Evolutionary conservation across 1,139 yeast species (phyloP), one percentile per base, ranked within the genome.

Genomic region (Pichia sp.): DNA sequence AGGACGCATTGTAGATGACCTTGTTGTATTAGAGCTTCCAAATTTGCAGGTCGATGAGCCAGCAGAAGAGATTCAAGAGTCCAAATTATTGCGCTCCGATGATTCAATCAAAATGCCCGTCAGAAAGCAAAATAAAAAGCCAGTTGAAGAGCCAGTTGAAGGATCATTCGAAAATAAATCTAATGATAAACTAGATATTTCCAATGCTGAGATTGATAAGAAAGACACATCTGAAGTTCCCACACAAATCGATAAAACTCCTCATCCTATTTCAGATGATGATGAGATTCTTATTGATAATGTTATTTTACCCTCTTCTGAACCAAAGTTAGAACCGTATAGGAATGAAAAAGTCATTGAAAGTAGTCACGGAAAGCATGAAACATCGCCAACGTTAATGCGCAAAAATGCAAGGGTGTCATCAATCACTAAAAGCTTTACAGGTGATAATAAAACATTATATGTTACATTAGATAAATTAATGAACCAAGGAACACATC

Each of bases 321-420:
- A 31, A 27, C 35, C 35, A 6, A 23, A 32, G 20, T 9, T 31
- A 8, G 30, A 30, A 12, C 9, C 12, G 4, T n/a, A 4, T 10
- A n/a, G 26, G 1, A 16, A 24, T n/a, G 8, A 6, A 28, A 7
- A 10, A 25, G 6, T 6, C 27, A 30, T 20, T 6, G 20, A 6
- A 20, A 9, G 6, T 10, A n/a, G 16, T 31, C n/a, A 16, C 16
- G 36, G 32, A 33, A 35, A 30, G 10, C 39, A 16, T 39, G 48
- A 32, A 30, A 33, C 32, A 33, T 46, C 42, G 22, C 49, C 50
- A 32, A 49, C 45, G 11, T 29, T 40, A 27, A 30, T 41, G 39
- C 27, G 53, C 32, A 46, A 51, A 31, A 41, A 51, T 26, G 39
- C 43, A 22, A 29, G 35, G 7, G 24, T 41, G 4, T 30, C 43